Percentiles rank a stretch among this genome's conserved stretches.
These are phyloP conservation scores for Linnemannia elongata DNA, from an alignment of 192 early-diverging fungal species.

Conservation along the genomic window DNA sequence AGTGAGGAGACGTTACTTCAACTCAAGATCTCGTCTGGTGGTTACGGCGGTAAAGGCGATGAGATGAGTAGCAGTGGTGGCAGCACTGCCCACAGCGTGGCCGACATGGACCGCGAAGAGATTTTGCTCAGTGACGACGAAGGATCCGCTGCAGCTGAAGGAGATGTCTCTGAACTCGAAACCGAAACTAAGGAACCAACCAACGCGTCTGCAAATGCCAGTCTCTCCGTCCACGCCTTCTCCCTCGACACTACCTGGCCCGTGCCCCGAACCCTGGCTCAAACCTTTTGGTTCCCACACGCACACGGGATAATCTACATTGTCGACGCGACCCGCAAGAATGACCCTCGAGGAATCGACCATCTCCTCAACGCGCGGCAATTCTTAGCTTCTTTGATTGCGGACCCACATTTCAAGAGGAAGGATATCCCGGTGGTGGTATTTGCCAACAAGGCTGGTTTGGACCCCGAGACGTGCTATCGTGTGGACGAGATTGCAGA, in stretches of 20 bases:
- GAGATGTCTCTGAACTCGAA: not conserved
- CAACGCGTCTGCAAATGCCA: constrained; percentile 24
- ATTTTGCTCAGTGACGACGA: not conserved
- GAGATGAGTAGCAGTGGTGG: not conserved
- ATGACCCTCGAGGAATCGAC: constrained; percentile 50
- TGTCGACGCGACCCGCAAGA: constrained; percentile 53
- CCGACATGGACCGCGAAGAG: constrained; percentile 7
- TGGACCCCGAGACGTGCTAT: constrained; percentile 50
- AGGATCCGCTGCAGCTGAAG: not conserved
- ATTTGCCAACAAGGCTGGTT: constrained; percentile 53
- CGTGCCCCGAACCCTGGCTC: constrained; percentile 39
- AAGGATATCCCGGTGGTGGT: constrained; percentile 48
- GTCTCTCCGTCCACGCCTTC: constrained; percentile 52
- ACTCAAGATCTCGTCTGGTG: constrained; percentile 1
- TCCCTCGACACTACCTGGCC: constrained; percentile 56
- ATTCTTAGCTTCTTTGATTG: constrained; percentile 30
- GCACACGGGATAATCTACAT: constrained; percentile 53
- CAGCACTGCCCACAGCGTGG: constrained; percentile 3
- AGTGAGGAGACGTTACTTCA: constrained; percentile 23
- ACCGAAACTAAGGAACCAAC: not conserved
- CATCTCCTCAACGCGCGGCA: constrained; percentile 47
- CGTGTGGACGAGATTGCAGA: constrained; percentile 56
- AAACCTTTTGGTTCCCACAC: constrained; percentile 50
- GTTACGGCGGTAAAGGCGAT: too few relatives aligned
- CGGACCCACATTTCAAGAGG: constrained; percentile 33